Evolutionary conservation across 1,284 basidiomycete species (phyloP).

Genomic region (Waitea zeae): DNA sequence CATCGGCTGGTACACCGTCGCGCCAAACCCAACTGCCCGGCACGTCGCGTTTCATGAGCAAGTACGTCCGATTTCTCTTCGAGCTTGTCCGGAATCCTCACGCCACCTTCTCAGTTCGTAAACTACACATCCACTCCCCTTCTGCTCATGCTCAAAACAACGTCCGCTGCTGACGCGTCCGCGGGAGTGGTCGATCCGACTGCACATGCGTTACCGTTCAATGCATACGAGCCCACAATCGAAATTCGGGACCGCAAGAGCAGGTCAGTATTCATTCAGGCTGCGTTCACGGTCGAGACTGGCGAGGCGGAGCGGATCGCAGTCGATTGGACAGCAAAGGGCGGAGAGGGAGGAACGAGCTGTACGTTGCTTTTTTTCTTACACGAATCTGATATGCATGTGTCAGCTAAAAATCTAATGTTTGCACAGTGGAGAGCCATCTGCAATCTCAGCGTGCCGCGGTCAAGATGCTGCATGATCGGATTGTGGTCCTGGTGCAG

Average conservation of each 20-base stretch:
- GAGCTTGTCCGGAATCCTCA: too few species aligned
- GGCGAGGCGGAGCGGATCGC: constrained; percentile 98
- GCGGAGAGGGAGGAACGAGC: constrained; percentile 71
- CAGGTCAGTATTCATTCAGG: constrained; percentile 69
- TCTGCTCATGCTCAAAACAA: constrained; percentile 55
- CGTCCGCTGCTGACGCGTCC: constrained; percentile 23
- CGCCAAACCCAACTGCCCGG: constrained; percentile 44
- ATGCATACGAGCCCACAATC: constrained; percentile 78
- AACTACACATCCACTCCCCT: constrained; percentile 59
- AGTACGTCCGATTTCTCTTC: constrained; percentile 20
- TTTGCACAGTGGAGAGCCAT: constrained; percentile 63
- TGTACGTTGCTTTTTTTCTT: constrained; percentile 25
- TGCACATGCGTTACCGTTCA: constrained; percentile 63
- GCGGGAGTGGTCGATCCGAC: constrained; percentile 29
- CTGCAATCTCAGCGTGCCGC: constrained; percentile 86
- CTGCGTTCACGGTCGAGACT: constrained; percentile 79
- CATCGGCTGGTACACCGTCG: constrained; percentile 93
- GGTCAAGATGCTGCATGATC: constrained; percentile 88
- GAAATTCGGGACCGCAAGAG: constrained; percentile 66
- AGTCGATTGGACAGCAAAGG: constrained; percentile 87
- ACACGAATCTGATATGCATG: not conserved
- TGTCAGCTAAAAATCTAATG: not conserved
- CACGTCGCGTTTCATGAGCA: constrained; percentile 81
- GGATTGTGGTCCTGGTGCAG: constrained; percentile 66
- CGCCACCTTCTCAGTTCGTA: constrained; percentile 32